Evolutionary conservation across 2,329 filamentous ascomycete genomes (phyloP).

Genomic region (Fusarium algeriense): DNA sequence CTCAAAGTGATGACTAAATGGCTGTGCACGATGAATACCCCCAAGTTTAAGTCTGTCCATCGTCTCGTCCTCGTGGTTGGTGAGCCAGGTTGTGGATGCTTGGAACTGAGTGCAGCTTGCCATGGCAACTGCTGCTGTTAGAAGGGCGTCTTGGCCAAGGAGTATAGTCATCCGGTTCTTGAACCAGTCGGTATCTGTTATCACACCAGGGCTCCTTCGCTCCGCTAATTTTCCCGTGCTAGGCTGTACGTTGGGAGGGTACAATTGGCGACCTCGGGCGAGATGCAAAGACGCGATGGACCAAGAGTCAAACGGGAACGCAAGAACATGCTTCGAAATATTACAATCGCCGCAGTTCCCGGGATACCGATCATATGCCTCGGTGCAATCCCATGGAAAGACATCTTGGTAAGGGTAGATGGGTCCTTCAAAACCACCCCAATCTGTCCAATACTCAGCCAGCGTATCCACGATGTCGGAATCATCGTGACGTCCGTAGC

Average conservation of each 20-base stretch:
- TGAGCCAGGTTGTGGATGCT: slow-evolving; percentile 51
- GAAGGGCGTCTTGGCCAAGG: slow-evolving; percentile 48
- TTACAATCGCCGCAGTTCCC: slow-evolving; percentile 55
- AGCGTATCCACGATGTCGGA: slow-evolving; percentile 57
- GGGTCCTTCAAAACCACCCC: slow-evolving; percentile 53
- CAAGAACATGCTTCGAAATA: slow-evolving; percentile 58
- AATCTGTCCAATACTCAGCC: slow-evolving; percentile 60
- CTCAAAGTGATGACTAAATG: slow-evolving; percentile 55
- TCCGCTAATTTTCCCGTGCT: background rate
- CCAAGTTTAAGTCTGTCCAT: slow-evolving; percentile 53
- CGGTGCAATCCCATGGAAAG: slow-evolving; percentile 62
- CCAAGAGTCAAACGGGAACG: slow-evolving; percentile 59
- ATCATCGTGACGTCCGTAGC: slow-evolving; percentile 54
- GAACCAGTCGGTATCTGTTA: slow-evolving; percentile 49
- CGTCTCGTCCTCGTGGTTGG: slow-evolving; percentile 36
- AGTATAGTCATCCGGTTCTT: slow-evolving; percentile 51
- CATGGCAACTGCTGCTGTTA: slow-evolving; percentile 52
- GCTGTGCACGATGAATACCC: slow-evolving; percentile 58
- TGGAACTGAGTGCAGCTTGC: slow-evolving; percentile 44
- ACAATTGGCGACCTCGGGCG: slow-evolving; percentile 49
- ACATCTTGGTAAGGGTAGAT: slow-evolving; percentile 56
- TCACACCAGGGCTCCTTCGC: slow-evolving; percentile 8
- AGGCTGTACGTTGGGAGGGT: slow-evolving; percentile 35
- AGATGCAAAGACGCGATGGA: slow-evolving; percentile 55
- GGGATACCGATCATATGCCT: slow-evolving; percentile 54